Evolutionary conservation across 257 asterid genomes (phyloP).

Genomic region (Solanum microdontum): DNA sequence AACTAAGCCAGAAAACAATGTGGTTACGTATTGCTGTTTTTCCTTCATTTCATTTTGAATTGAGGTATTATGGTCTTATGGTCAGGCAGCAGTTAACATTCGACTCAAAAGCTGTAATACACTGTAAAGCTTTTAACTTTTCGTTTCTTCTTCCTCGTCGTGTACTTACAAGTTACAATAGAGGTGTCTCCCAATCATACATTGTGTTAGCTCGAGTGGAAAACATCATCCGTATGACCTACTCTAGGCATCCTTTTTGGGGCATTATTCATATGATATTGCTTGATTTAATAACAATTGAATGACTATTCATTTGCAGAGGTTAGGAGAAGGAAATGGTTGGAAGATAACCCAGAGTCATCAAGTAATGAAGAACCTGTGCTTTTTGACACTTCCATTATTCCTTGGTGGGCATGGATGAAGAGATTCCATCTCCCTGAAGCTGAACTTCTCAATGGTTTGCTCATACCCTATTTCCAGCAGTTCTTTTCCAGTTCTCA

Average conservation of each 20-base stretch:
- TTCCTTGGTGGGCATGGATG: constrained; percentile 99
- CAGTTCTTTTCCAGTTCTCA: background rate
- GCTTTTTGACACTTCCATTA: constrained; percentile 67
- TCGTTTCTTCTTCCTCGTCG: background rate
- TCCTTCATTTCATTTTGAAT: background rate
- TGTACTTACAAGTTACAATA: background rate
- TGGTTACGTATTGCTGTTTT: background rate
- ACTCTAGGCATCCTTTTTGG: background rate
- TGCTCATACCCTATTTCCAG: background rate
- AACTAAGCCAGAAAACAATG: background rate
- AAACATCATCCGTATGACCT: background rate
- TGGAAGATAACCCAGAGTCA: constrained; percentile 69
- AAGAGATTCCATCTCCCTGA: constrained; percentile 96
- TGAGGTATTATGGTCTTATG: background rate
- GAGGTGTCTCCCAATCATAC: background rate
- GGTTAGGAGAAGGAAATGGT: constrained; percentile 93
- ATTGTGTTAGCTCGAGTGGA: background rate
- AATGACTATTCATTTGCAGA: constrained; percentile 28
- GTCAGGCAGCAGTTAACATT: background rate
- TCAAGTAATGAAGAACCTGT: constrained; percentile 75
- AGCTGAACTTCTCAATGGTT: constrained; percentile 95
- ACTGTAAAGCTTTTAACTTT: background rate
- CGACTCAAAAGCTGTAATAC: background rate
- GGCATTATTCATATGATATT: background rate
- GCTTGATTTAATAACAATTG: background rate